Conservation (phyloP, 108 stramenopile genomes). For the Skeletonema grethae region DNA sequence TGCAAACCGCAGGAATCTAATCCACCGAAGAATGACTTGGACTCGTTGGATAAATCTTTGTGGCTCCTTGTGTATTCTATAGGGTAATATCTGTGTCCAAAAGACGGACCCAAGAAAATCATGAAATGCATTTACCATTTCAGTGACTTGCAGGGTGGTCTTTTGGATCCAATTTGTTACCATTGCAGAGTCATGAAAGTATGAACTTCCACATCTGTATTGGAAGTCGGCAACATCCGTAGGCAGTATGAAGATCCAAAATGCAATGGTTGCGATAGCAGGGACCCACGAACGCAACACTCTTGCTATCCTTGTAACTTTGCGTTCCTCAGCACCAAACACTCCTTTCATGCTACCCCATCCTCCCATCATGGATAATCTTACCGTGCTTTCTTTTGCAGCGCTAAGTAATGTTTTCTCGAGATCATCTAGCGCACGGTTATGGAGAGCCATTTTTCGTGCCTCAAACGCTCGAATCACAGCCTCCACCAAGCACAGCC, state of each 20-base stretch:
- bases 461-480: conserved; percentile 51
- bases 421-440: conserved; percentile 54
- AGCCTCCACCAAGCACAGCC: conserved; percentile 52
- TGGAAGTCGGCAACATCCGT: conserved; percentile 34
- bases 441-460: conserved; percentile 52
- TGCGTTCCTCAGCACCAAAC: conserved; percentile 9
- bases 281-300: conserved; percentile 55
- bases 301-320: conserved; percentile 31
- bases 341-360: conserved; percentile 14
- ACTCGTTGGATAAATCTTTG: conserved; percentile 50
- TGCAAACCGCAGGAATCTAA: conserved; percentile 58
- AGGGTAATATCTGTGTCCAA: conserved; percentile 53
- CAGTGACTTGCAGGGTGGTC: conserved; percentile 12
- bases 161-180: conserved; percentile 51
- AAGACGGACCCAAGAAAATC: conserved; percentile 36
- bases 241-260: conserved; percentile 59
- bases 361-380: conserved; percentile 22
- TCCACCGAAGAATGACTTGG: conserved; percentile 45
- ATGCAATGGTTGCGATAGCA: conserved; percentile 42
- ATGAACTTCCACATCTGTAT: conserved; percentile 16
- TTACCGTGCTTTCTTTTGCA: conserved; percentile 28
- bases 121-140: conserved; percentile 22
- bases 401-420: conserved; percentile 47
- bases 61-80: conserved; percentile 48
- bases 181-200: conserved; percentile 50